Evolutionary conservation across 139 green algal genomes (phyloP).

Genomic region (Asterochloris sp.): DNA sequence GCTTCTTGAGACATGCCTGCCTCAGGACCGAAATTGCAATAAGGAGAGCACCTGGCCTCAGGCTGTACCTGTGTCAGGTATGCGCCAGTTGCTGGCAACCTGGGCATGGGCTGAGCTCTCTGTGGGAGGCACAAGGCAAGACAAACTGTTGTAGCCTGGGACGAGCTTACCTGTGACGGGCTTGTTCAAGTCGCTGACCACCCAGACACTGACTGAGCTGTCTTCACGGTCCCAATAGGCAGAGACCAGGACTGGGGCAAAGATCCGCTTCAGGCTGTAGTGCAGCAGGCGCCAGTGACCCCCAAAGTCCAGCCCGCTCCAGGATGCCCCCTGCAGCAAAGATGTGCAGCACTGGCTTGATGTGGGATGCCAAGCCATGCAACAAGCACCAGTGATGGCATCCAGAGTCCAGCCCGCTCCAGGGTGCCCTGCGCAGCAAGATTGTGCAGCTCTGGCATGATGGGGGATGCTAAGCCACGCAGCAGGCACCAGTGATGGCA

Average conservation of each 20-base stretch:
- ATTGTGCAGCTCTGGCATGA: no score
- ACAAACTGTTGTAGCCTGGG: background rate
- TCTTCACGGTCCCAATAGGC: background rate
- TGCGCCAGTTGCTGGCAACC: no score
- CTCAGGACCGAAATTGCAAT: no score
- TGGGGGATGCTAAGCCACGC: no score
- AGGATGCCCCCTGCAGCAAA: slow-evolving; percentile 47
- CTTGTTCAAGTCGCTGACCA: slow-evolving; percentile 33
- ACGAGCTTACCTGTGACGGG: slow-evolving; percentile 21
- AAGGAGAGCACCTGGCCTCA: no score
- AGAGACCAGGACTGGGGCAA: slow-evolving; percentile 32
- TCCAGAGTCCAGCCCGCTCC: no score
- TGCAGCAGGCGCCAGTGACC: slow-evolving; percentile 65
- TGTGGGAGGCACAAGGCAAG: background rate
- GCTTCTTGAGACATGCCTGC: no score
- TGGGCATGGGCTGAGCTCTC: no score
- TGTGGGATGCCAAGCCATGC: background rate
- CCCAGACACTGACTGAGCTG: slow-evolving; percentile 4
- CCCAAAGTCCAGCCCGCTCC: slow-evolving; percentile 56
- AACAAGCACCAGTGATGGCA: no score
- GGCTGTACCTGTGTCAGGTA: no score
- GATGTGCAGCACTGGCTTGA: slow-evolving; percentile 1
- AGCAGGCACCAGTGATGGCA: no score
- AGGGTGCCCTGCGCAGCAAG: no score
- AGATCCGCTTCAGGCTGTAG: slow-evolving; percentile 40